These are phyloP conservation scores for Quercus cerris DNA, from an alignment of 306 rosid genomes.

Conservation along the genomic window DNA sequence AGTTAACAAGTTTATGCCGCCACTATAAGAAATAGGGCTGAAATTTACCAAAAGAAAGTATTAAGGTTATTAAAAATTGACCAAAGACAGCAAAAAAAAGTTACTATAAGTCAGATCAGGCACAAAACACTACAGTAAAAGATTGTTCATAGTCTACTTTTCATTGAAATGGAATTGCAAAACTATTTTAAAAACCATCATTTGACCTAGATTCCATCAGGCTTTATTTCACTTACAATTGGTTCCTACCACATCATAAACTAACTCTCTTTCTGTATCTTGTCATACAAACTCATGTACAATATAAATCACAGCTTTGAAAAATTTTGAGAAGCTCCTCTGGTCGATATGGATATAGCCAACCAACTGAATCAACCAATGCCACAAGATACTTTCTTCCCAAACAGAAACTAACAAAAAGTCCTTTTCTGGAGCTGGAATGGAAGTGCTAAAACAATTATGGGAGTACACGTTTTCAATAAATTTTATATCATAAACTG, in stretches of 20 bases:
- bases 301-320: background rate
- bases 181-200: background rate
- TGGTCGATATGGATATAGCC: background rate
- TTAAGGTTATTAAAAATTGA: background rate
- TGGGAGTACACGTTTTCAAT: background rate
- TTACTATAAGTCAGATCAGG: background rate
- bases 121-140: background rate
- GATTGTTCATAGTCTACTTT: background rate
- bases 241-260: background rate
- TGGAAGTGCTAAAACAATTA: background rate
- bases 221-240: background rate
- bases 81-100: background rate
- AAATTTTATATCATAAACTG: background rate
- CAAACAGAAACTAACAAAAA: background rate
- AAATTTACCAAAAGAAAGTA: background rate
- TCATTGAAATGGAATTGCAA: background rate
- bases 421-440: background rate
- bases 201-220: background rate
- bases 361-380: background rate
- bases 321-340: background rate
- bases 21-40: background rate
- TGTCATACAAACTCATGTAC: background rate
- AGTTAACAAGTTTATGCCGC: constrained; percentile 4
- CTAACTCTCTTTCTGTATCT: background rate
- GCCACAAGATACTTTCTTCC: background rate